Evolutionary conservation across 164 flowering plant genomes (phyloP), one percentile per base, ranked within the genome.

Genomic region (Houttuynia cordata): DNA sequence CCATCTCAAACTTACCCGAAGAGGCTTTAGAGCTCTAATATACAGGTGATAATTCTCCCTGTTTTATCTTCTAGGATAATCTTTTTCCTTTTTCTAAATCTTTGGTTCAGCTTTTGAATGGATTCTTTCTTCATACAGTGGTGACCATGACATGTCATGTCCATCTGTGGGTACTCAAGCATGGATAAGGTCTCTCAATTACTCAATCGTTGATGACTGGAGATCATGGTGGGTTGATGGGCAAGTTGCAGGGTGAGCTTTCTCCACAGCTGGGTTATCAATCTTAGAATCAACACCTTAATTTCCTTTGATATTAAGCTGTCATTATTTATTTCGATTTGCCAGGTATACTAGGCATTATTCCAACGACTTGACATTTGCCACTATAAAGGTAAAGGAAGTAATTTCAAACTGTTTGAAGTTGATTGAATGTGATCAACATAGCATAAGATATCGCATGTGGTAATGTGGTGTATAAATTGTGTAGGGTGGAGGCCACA

Each of bases 151-250:
- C 59, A 53, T 64, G 67, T n/a, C 45, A 3, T n/a, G 58, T 45
- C 64, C 73, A 14, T 65, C 45, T 55, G 52, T 68, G 61, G 72
- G 63, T 7, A 68, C 72, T 1, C 40, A n/a, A 17, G 25, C 23
- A 20, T 68, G 75, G 75, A 65, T 72, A 14, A 60, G 47, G 39
- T 42, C 47, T 14, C 57, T 72, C 13, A 67, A 68, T 30, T 59
- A 62, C 7, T 49, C 67, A 5, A 24, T 66, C n/a, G 54, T 55
- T 8, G 70, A 70, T 56, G 55, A 62, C 8, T 73, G 76, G 76
- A 59, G 71, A 15, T 65, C 76, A 58, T 70, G 76, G 76, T 62
- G 59, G 52, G 65, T 69, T 8, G 68, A 70, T 57, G 71, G 61
- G 41, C 76, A 73, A 57, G 42, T 73, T 58, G 70, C 68, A 17